Base-by-base conservation (phyloP, 371 early-diverging fungal species). In the Apophysomyces variabilis region DNA sequence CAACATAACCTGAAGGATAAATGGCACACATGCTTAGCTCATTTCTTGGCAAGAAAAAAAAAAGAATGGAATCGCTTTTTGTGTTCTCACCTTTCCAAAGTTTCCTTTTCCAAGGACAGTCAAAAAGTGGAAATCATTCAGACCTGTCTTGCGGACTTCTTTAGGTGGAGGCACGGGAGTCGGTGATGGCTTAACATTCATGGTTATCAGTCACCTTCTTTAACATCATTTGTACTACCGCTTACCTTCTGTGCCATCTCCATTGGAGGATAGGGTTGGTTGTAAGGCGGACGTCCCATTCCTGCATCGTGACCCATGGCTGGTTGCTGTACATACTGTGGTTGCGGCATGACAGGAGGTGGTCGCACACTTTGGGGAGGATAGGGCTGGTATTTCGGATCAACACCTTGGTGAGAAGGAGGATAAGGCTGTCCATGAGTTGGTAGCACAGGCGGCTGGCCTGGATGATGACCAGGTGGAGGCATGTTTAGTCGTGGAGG, bases 31-130 rank as follows among this genome's bases (percentile, higher is more conserved):
- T 36, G 35, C 21, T 35, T 54, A 63, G 50, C 38, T 39, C 35
- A 36, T 11, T 36, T 36, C 57, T 16, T 16, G 37, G 18, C 1
- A 26, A 26, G 32, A 26, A 26, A 3, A 26, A 26, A 26, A 26
- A 26, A 26, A 26, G 2, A 26, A 26, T 3, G 32, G 32, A 46
- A 46, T 41, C 14, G 5, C 14, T 7, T 32, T 36, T 9, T 5
- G 5, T 38, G n/a, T 54, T 65, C 21, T 62, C 63, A 93, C 92
- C 85, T 99, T 99, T 66, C 99, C 99, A 87, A 98, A 99, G 76
- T 95, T 96, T 46, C 99, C 99, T 77, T 93, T 95, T 62, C 99
- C 99, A 16, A 99, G 78, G 3, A 98, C 98, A 46, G 95, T 93
- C 64, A 97, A 71, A 64, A 99, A 93, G 66, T 91, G 87, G 71